Percentiles rank a stretch among this genome's conserved stretches.
Conservation (phyloP, 805 yeast species). For the Phaffomyces opuntiae region DNA sequence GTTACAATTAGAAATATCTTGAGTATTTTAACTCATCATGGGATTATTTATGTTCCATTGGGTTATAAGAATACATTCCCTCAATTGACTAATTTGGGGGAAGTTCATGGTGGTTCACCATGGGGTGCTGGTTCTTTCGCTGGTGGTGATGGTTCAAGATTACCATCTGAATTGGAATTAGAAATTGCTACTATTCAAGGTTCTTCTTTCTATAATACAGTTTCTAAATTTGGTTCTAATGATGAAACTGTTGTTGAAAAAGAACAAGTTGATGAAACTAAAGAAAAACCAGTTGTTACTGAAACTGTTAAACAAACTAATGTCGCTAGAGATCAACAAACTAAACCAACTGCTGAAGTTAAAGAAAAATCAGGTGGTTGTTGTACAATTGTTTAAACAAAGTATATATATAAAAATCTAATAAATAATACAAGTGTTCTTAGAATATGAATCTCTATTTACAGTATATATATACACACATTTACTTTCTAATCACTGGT, state of each 20-base stretch:
- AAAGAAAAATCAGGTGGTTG: constrained; percentile 20
- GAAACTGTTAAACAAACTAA: no score
- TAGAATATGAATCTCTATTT: not conserved
- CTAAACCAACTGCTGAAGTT: constrained; percentile 11
- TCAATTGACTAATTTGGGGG: constrained; percentile 48
- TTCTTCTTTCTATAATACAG: constrained; percentile 45
- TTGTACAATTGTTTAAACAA: constrained; percentile 26
- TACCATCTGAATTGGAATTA: constrained; percentile 56
- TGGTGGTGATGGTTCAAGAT: constrained; percentile 69
- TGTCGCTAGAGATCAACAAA: no score
- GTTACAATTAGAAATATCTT: constrained; percentile 53
- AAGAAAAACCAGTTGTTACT: no score
- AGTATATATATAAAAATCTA: not conserved
- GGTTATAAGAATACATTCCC: constrained; percentile 60
- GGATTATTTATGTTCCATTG: constrained; percentile 68
- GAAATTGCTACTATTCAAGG: constrained; percentile 67
- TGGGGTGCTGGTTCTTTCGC: constrained; percentile 87
- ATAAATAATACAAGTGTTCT: no score
- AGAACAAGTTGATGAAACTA: not conserved
- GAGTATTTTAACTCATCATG: constrained; percentile 65
- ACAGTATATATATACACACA: not conserved
- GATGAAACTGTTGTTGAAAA: constrained; percentile 5
- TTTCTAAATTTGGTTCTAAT: constrained; percentile 24
- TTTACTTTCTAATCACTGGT: constrained; percentile 36
- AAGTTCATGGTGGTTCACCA: constrained; percentile 75